These are phyloP conservation scores for Emergomyces pasteurianus DNA, from an alignment of 2,329 filamentous ascomycete genomes.

Conservation along the genomic window DNA sequence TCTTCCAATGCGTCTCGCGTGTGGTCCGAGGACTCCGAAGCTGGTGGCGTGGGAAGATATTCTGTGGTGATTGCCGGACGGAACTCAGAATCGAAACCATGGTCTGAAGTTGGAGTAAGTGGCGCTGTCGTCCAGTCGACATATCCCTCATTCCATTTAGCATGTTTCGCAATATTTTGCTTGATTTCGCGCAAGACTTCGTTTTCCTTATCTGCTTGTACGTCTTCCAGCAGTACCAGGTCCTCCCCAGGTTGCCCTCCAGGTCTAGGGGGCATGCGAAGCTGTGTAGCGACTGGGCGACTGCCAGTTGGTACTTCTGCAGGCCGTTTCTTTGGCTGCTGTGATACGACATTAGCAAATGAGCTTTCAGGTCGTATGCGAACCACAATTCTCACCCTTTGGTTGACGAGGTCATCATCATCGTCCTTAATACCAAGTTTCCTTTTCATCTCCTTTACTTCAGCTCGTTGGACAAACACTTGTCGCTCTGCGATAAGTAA, in stretches of 20 bases:
- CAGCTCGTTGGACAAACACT: constrained; percentile 71
- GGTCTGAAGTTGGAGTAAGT: constrained; percentile 63
- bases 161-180: constrained; percentile 74
- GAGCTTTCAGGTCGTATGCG: constrained; percentile 22
- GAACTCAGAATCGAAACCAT: constrained; percentile 51
- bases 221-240: constrained; percentile 62
- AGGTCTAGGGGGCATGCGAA: constrained; percentile 57
- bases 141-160: constrained; percentile 82
- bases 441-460: constrained; percentile 78
- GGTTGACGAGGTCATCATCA: constrained; percentile 89
- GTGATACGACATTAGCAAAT: constrained; percentile 30
- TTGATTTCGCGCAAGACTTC: constrained; percentile 73
- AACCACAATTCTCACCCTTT: constrained; percentile 53
- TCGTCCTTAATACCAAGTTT: constrained; percentile 81
- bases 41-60: constrained; percentile 44
- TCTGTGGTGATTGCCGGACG: constrained; percentile 56
- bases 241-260: constrained; percentile 71
- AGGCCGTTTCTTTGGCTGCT: constrained; percentile 59
- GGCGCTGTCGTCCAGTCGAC: constrained; percentile 79
- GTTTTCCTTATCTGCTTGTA: constrained; percentile 68
- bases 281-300: constrained; percentile 50
- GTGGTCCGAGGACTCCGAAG: constrained; percentile 37
- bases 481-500: constrained; percentile 60
- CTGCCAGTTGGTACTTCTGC: constrained; percentile 49
- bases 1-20: constrained; percentile 27